Evolutionary conservation across 1,139 yeast species (phyloP), one percentile per base, ranked within the genome.

Genomic region (Pichia sp.): DNA sequence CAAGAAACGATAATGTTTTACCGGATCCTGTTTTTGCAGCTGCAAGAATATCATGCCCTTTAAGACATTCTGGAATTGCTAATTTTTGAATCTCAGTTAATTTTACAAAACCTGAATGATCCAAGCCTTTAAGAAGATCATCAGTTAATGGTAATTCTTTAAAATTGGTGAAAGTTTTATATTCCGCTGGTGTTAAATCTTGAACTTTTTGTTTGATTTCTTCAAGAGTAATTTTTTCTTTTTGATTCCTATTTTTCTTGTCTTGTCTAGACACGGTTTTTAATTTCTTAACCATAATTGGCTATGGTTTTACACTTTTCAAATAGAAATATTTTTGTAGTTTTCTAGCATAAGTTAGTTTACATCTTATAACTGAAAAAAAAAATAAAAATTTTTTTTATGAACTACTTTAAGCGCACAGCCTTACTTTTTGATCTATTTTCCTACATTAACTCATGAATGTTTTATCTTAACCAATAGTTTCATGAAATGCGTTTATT

Each of bases 21-120:
- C 99, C 99, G 2, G 96, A 87, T 3, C 99, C 98, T 0, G 99
- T 92, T 57, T 82, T 80, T 22, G 98, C 98, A 24, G 97, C 95
- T 27, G 90, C 97, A 55, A 92, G 71, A 9, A 92, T 66, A 66
- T 94, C 99, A 40, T 79, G 73, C 0, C 95, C 94, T 56, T 85
- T 80, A 50, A 92, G 69, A 1, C 95, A 82, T 20, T 75, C 67
- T 0, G 95, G 86, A 31, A 92, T 86, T 4, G 96, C 74, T 43
- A 79, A 80, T 54, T 74, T 78, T 59, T 92, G 99, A 47, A 92
- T 87, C 46, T 86, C 96, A 0, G 98, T 92, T 67, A 89, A 64
- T 24, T 80, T 74, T 3, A 84, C 71, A 62, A 82, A 92, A 50
- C 81, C 76, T 23, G 86, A 73, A 44, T 81, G 86, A 48, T 76